Evolutionary conservation across 768 basidiomycete genomes (phyloP).

Genomic region (Tephrocybe sp.): DNA sequence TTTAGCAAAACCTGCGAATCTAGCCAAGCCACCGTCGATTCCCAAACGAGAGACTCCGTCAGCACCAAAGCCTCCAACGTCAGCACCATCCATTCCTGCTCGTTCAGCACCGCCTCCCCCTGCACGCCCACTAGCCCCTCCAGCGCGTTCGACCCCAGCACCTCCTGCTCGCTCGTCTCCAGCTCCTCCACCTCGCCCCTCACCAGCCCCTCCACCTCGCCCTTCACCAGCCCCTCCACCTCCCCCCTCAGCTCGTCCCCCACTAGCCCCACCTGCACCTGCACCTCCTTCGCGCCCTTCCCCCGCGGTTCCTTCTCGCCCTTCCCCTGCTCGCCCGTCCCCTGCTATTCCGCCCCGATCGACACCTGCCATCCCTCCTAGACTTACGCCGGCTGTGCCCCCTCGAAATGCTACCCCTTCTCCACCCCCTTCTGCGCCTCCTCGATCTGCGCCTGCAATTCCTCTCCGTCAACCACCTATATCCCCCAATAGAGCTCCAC

Average conservation of each 20-base stretch:
- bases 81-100: constrained; percentile 1
- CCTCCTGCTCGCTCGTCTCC: constrained; percentile 28
- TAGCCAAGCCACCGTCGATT: constrained; percentile 67
- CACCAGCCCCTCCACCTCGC: constrained; percentile 7
- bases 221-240: constrained; percentile 17
- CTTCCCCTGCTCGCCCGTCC: constrained; percentile 26
- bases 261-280: constrained; percentile 13
- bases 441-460: constrained; percentile 26
- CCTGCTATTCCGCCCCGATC: constrained; percentile 15
- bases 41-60: constrained; percentile 43
- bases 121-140: constrained; percentile 32
- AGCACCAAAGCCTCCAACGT: constrained; percentile 16
- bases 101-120: constrained; percentile 33
- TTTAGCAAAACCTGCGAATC: constrained; percentile 56
- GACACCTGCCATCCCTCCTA: constrained; percentile 6
- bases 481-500: constrained; percentile 20
- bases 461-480: constrained; percentile 24
- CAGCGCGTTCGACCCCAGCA: constrained; percentile 27
- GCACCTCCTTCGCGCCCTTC: constrained; percentile 30
- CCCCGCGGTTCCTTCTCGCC: constrained; percentile 28
- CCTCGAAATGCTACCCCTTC: constrained; percentile 29
- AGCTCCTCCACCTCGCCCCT: constrained; percentile 7
- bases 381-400: constrained; percentile 28
- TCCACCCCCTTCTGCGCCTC: constrained; percentile 17
- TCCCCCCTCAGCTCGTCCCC: constrained; percentile 4